Percentiles rank a stretch among this genome's conserved stretches.
phyloP scores from a whole-genome alignment of 192 early-diverging fungal species.

The Coemansia sp. region DNA sequence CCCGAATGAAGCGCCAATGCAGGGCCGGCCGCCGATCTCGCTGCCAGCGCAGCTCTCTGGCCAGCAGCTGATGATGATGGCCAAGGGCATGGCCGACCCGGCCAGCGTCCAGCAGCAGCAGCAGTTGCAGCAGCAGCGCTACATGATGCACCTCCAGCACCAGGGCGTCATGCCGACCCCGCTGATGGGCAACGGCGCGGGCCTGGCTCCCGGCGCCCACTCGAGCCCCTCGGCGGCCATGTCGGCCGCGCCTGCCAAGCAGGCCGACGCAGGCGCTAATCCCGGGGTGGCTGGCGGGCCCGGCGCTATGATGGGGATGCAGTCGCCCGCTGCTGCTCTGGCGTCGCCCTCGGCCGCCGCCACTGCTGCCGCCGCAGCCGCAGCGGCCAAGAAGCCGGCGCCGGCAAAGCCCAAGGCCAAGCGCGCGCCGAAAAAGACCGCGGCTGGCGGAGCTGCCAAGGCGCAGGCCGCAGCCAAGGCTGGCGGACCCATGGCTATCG shows the following conservation, averaged over 20 bases:
- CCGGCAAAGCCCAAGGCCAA: slow-evolving; percentile 27
- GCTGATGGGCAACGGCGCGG: background rate
- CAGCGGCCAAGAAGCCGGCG: slow-evolving; percentile 19
- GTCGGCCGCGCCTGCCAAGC: background rate
- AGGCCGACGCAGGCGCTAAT: background rate
- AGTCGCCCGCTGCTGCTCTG: slow-evolving; percentile 2
- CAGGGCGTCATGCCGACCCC: background rate
- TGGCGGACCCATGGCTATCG: background rate
- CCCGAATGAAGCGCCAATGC: background rate
- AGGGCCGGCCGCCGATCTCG: background rate
- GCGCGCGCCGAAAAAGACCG: slow-evolving; percentile 25
- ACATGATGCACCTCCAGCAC: slow-evolving; percentile 17
- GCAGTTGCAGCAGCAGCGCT: slow-evolving; percentile 5
- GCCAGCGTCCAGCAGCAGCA: background rate
- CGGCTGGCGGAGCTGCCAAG: slow-evolving; percentile 3
- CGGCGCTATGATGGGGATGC: background rate
- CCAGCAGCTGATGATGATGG: background rate
- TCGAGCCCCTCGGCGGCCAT: background rate
- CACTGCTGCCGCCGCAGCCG: slow-evolving; percentile 5
- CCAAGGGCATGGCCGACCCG: background rate
- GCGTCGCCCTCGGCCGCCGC: background rate
- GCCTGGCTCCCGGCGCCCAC: background rate
- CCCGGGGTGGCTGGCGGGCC: background rate
- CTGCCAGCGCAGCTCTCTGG: background rate
- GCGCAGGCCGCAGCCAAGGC: background rate